Evolutionary conservation across 108 stramenopile species (phyloP).

Genomic region (Nitzschia sp.): DNA sequence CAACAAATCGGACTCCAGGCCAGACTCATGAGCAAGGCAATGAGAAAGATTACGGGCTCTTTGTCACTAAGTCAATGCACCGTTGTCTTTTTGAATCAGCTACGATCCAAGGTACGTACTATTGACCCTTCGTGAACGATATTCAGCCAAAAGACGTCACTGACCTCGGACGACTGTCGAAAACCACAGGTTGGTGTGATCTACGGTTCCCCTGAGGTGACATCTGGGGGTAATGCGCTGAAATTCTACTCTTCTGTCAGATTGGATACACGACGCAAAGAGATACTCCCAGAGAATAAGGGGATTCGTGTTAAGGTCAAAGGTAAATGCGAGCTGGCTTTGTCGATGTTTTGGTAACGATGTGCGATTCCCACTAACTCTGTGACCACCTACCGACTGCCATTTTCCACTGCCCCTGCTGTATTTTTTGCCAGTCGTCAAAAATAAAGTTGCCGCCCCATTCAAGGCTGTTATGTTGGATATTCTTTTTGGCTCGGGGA

Average conservation of each 20-base stretch:
- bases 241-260: slow-evolving; percentile 94
- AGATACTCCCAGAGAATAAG: slow-evolving; percentile 87
- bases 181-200: slow-evolving; percentile 70
- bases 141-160: too few relatives aligned
- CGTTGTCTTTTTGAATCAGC: slow-evolving; percentile 94
- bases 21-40: slow-evolving; percentile 95
- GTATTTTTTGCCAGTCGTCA: too few relatives aligned
- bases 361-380: too few relatives aligned
- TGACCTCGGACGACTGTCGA: too few relatives aligned
- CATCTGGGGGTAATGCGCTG: slow-evolving; percentile 93
- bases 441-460: slow-evolving; percentile 96
- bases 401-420: too few relatives aligned
- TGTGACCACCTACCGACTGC: too few relatives aligned
- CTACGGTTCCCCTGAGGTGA: slow-evolving; percentile 94
- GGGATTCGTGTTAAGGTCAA: slow-evolving; percentile 90
- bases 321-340: too few relatives aligned
- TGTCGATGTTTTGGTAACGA: too few relatives aligned
- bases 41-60: slow-evolving; percentile 92
- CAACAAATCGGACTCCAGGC: slow-evolving; percentile 92
- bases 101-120: slow-evolving; percentile 87
- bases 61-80: slow-evolving; percentile 81
- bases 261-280: slow-evolving; percentile 86
- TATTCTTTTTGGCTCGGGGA: slow-evolving; percentile 85
- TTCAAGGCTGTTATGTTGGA: slow-evolving; percentile 87
- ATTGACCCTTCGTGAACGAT: too few relatives aligned